Evolutionary conservation across 192 early-diverging fungal species (phyloP).

Genomic region (Tieghemiomyces parasiticus): DNA sequence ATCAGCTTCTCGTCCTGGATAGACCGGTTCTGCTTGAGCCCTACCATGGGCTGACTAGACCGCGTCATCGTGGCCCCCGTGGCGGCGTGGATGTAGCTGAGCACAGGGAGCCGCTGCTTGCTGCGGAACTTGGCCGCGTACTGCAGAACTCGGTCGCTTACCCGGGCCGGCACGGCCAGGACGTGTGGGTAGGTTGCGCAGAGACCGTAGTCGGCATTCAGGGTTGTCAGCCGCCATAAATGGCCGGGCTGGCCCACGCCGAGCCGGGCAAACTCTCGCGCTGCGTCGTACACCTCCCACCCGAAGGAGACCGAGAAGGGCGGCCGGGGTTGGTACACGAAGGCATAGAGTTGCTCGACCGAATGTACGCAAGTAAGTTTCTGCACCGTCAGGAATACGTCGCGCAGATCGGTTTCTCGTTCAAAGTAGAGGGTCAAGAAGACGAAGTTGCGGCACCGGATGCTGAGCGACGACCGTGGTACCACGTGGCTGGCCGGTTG

Average conservation of each 20-base stretch:
- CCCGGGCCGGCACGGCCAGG: conserved; percentile 70
- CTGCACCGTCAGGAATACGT: conserved; percentile 66
- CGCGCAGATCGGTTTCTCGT: conserved; percentile 48
- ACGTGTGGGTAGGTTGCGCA: conserved; percentile 76
- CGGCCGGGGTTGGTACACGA: conserved; percentile 36
- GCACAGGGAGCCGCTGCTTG: conserved; percentile 76
- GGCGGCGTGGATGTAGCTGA: conserved; percentile 75
- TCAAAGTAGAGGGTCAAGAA: conserved; percentile 52
- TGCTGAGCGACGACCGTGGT: conserved; percentile 19
- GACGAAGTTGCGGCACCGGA: conserved; percentile 74
- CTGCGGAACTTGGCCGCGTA: conserved; percentile 84
- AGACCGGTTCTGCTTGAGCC: conserved; percentile 85
- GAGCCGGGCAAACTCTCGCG: conserved; percentile 67
- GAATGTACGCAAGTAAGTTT: conserved; percentile 63
- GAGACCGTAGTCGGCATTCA: conserved; percentile 72
- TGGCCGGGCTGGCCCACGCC: conserved; percentile 36
- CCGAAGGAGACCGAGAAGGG: conserved; percentile 28
- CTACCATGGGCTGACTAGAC: conserved; percentile 89
- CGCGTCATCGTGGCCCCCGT: conserved; percentile 84
- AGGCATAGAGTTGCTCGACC: conserved; percentile 66
- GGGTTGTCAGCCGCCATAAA: conserved; percentile 61
- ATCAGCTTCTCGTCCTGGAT: conserved; percentile 96
- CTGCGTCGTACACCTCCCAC: conserved; percentile 64
- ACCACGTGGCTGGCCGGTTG: conserved; percentile 21
- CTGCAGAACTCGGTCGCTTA: conserved; percentile 77